Conservation (phyloP, 1,284 basidiomycete species). For the Phellopilus nigrolimitatus region DNA sequence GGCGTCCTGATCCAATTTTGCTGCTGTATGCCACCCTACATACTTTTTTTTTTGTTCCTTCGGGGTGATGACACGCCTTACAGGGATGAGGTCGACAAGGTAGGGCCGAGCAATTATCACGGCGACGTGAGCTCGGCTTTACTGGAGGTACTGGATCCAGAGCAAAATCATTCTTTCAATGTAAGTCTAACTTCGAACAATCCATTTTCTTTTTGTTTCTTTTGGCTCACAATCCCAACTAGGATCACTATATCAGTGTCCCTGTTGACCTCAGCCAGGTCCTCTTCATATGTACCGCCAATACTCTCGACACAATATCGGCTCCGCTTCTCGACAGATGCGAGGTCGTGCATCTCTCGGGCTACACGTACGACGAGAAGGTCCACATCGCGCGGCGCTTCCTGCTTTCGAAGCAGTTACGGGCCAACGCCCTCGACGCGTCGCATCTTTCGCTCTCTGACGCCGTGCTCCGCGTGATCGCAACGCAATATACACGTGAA, state of each 20-base stretch:
- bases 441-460: slow-evolving; percentile 58
- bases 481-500: slow-evolving; percentile 79
- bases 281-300: slow-evolving; percentile 87
- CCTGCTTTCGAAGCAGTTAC: slow-evolving; percentile 81
- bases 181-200: slow-evolving; percentile 36
- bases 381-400: slow-evolving; percentile 82
- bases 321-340: slow-evolving; percentile 76
- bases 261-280: slow-evolving; percentile 86
- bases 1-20: slow-evolving; percentile 74
- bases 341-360: slow-evolving; percentile 67
- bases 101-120: slow-evolving; percentile 81
- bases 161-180: slow-evolving; percentile 85
- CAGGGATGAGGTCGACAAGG: slow-evolving; percentile 85
- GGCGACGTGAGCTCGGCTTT: slow-evolving; percentile 87
- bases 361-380: slow-evolving; percentile 91
- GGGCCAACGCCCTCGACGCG: slow-evolving; percentile 59
- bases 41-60: not conserved
- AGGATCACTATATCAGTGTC: slow-evolving; percentile 91
- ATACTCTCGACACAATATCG: slow-evolving; percentile 83
- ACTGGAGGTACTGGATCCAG: slow-evolving; percentile 87
- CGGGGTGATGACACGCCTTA: slow-evolving; percentile 24
- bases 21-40: slow-evolving; percentile 54
- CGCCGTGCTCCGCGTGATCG: slow-evolving; percentile 64
- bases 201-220: not conserved
- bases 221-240: not conserved